Evolutionary conservation across 495 filamentous ascomycete species (phyloP).

Genomic region (Saxophila tyrrhenica): DNA sequence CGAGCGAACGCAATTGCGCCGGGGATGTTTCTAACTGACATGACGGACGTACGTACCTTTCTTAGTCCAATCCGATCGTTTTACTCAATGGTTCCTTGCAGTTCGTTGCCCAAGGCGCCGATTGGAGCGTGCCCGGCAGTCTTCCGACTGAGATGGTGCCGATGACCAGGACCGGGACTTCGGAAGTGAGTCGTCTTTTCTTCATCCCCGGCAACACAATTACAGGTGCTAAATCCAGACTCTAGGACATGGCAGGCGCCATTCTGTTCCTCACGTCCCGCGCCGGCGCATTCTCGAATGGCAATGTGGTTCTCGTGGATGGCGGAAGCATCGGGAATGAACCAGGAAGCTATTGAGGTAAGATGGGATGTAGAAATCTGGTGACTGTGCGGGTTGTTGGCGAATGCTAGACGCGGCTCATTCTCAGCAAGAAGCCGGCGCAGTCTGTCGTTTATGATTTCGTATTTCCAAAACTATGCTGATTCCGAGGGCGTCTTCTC

Average conservation of each 20-base stretch:
- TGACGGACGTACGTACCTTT: conserved; percentile 25
- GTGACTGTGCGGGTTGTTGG: no score
- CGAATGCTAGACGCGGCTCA: no score
- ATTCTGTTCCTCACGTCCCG: conserved; percentile 42
- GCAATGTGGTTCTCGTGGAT: conserved; percentile 24
- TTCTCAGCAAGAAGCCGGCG: no score
- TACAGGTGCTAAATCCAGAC: no score
- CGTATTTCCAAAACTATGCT: no score
- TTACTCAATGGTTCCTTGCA: background rate
- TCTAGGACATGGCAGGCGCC: conserved; percentile 55
- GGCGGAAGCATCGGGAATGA: conserved; percentile 17
- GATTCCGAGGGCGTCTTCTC: no score
- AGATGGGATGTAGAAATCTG: no score
- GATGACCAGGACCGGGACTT: conserved; percentile 47
- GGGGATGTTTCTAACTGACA: conserved; percentile 38
- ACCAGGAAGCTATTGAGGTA: background rate
- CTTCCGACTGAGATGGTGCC: conserved; percentile 47
- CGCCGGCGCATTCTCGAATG: conserved; percentile 28
- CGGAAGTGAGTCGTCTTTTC: conserved; percentile 24
- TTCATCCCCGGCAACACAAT: no score
- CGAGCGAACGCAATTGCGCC: conserved; percentile 11
- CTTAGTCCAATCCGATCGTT: background rate
- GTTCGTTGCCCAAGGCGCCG: conserved; percentile 27
- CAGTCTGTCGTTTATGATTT: no score
- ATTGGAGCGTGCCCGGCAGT: conserved; percentile 43